Evolutionary conservation across 2,329 filamentous ascomycete genomes (phyloP).

Genomic region (Fusarium piperis): DNA sequence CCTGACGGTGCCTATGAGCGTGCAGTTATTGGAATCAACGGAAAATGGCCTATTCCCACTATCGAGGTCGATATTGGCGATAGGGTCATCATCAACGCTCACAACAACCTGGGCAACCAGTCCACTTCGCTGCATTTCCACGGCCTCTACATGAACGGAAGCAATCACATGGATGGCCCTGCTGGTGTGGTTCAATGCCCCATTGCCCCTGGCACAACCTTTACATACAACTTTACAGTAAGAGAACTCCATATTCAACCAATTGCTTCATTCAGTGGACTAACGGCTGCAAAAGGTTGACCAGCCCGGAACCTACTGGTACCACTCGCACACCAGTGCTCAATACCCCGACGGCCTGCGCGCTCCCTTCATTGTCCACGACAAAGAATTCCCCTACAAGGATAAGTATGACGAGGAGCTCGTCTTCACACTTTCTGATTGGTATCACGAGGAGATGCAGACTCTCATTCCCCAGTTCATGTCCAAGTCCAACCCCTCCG

Average conservation of each 20-base stretch:
- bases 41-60: constrained; percentile 76
- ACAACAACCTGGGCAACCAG: constrained; percentile 70
- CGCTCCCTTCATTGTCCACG: constrained; percentile 71
- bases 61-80: constrained; percentile 73
- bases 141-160: constrained; percentile 75
- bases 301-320: constrained; percentile 83
- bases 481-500: constrained; percentile 63
- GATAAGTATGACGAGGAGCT: constrained; percentile 70
- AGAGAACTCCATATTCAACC: constrained; percentile 9
- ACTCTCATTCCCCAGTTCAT: constrained; percentile 60
- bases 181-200: constrained; percentile 72
- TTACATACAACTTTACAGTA: constrained; percentile 77
- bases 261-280: not conserved
- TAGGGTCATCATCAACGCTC: constrained; percentile 64
- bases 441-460: constrained; percentile 72
- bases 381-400: constrained; percentile 67
- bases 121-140: constrained; percentile 75
- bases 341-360: constrained; percentile 78
- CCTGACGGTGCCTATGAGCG: constrained; percentile 73
- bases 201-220: constrained; percentile 69
- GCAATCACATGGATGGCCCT: constrained; percentile 77
- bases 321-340: constrained; percentile 74
- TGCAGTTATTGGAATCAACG: constrained; percentile 79
- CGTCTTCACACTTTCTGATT: constrained; percentile 72
- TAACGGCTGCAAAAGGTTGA: constrained; percentile 54